Base-by-base conservation (phyloP, 768 basidiomycete genomes). In the Leccinum olivaceopallidum region DNA sequence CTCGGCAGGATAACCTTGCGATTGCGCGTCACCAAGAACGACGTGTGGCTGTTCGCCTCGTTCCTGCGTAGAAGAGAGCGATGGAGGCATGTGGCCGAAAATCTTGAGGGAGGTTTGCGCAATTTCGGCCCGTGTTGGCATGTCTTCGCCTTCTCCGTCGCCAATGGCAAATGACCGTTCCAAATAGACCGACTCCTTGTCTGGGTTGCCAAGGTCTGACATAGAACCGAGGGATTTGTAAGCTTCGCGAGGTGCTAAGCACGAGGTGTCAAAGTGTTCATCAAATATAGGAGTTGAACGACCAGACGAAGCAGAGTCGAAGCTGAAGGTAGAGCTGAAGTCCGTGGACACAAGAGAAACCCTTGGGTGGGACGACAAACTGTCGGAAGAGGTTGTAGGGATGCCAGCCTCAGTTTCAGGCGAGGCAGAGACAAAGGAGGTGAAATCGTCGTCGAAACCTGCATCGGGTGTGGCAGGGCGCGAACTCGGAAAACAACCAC, bases 381-480 rank as follows among this genome's bases (percentile, higher is more conserved):
- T 51, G 37, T 49, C 51, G 32, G 49, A 53, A 59, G 62, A 55
- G 6, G 13, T 4, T 4, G 4, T 58, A 20, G 60, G 44, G 26
- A 54, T 14, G 26, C 20, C 51, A 13, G 55, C 34, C 2, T 63
- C 53, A 32, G 42, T 63, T 30, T 68, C 59, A 51, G 77, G 83
- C 26, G 68, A 60, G n/a, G 87, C 88, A 34, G 87, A 86, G 18
- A 91, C 81, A 63, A 90, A 90, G 30, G 83, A 85, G 2, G 85
- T 81, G 67, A 94, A 94, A 71, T 94, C 89, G 67, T 94, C 92
- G 57, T 93, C 92, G 65, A 94, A 85, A 16, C 81, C 79, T n/a
- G 62, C 50, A 50, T 57, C 59, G 24, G 69, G 85, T 4, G 79
- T 79, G 55, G 71, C 66, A 22, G 69, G 67, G 9, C 64, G 63